These are phyloP conservation scores for Botryotinia convoluta DNA, from an alignment of 2,329 filamentous ascomycete genomes.

Conservation along the genomic window DNA sequence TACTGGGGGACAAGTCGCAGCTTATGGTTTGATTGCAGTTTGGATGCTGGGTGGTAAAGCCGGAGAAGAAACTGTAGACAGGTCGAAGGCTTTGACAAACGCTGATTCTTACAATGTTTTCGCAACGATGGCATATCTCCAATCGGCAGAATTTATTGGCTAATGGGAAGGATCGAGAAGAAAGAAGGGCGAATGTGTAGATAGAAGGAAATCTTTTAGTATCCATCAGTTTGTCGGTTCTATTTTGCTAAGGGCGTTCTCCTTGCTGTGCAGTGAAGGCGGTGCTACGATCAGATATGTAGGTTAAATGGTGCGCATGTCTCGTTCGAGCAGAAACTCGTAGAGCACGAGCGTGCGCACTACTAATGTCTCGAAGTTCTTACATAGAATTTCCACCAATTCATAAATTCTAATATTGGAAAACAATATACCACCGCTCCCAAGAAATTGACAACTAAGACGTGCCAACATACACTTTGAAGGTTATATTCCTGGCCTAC, in stretches of 20 bases:
- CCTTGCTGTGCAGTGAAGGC: not conserved
- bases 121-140: constrained; percentile 16
- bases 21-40: constrained; percentile 9
- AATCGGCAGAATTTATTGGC: constrained; percentile 4
- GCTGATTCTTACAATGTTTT: constrained; percentile 17
- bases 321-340: not conserved
- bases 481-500: not conserved
- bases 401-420: not conserved
- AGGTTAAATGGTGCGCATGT: not conserved
- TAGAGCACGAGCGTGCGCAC: not conserved
- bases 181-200: not conserved
- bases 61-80: constrained; percentile 10
- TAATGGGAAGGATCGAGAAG: not conserved
- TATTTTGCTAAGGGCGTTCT: not conserved
- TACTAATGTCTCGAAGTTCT: not conserved
- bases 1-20: not conserved
- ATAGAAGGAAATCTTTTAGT: not conserved
- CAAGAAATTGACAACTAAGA: not conserved
- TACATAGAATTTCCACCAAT: not conserved
- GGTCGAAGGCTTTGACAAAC: constrained; percentile 10
- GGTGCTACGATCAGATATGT: not conserved
- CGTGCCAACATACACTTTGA: not conserved
- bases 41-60: constrained; percentile 9
- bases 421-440: not conserved
- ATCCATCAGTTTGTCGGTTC: not conserved